Evolutionary conservation across 2,329 filamentous ascomycete genomes (phyloP), one percentile per base, ranked within the genome.

Genomic region (Gyromitra esculenta): DNA sequence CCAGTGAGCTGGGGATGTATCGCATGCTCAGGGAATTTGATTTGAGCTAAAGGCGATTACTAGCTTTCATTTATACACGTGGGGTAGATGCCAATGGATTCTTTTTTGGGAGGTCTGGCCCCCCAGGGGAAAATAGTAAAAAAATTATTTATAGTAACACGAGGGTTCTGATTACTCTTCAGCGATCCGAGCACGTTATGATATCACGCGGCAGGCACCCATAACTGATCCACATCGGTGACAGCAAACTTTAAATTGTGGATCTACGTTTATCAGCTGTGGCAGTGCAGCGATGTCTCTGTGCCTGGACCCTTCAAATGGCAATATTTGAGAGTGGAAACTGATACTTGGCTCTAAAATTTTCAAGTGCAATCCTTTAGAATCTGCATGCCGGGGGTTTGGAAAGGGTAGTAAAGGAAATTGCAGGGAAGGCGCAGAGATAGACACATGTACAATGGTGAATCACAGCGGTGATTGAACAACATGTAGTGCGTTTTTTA

Each of bases 201-300:
- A 18, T 60, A 25, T 50, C 43, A 54, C 37, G 18, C 57, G 35
- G 66, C 66, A 60, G 39, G 13, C 21, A 50, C 41, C 21, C 56
- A 37, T 35, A 18, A 21, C 11, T 43, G 59, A 63, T 63, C 56
- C 72, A 37, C 56, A 57, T 54, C 63, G 21, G 43, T 56, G 21
- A 57, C 50, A 75, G 59, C 57, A 75, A 75, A 75, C 72, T 70
- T 56, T 75, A 75, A 75, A 75, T 71, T 70, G 59, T 70, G 65
- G 57, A 59, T 69, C 62, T 41, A 56, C 52, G 43, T 65, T 66
- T 45, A 59, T 62, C 45, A 62, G 56, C 70, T 56, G 62, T 73
- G 70, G 70, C 64, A 37, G 71, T 68, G 57, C 45, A 74, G 25
- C n/a, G 9, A 25, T 6, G 15, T 11, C n/a, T 31, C 11, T n/a